Evolutionary conservation across 1,284 basidiomycete genomes (phyloP).

Genomic region (Trametes versicolor): DNA sequence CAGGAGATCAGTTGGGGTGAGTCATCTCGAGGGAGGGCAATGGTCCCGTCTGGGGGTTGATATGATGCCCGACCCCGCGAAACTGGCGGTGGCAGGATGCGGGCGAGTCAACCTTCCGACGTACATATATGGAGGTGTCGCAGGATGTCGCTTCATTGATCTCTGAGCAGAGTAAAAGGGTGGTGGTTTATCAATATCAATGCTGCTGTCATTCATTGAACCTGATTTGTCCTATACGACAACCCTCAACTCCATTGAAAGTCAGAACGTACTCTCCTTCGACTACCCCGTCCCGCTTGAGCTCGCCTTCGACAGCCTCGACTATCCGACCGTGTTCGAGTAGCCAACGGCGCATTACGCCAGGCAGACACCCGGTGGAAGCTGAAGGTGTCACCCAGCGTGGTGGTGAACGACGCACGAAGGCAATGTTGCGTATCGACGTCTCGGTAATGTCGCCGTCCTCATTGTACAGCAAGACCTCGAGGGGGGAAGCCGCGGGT

Average conservation of each 20-base stretch:
- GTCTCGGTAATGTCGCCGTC: constrained; percentile 65
- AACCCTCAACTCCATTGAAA: constrained; percentile 77
- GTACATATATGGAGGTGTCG: no score
- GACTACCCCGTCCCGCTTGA: constrained; percentile 55
- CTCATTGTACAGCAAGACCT: constrained; percentile 73
- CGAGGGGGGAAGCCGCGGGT: constrained; percentile 45
- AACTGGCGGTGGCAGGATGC: no score
- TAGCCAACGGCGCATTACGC: constrained; percentile 72
- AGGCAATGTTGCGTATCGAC: constrained; percentile 75
- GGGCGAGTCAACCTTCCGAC: no score
- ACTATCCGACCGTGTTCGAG: constrained; percentile 64
- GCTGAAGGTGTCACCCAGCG: constrained; percentile 73
- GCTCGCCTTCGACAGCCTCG: constrained; percentile 52
- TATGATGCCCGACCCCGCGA: no score
- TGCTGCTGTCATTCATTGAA: background rate
- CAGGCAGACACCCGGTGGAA: constrained; percentile 71
- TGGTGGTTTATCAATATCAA: no score
- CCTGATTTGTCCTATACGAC: constrained; percentile 55
- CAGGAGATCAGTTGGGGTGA: no score
- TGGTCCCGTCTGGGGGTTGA: no score
- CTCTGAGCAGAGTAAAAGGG: no score
- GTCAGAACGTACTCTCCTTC: constrained; percentile 71
- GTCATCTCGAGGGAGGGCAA: no score
- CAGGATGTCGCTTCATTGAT: no score
- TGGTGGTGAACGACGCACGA: constrained; percentile 48